phyloP scores from a whole-genome alignment of 2,329 filamentous ascomycete genomes.

The Ophiostoma himal-ulmi region DNA sequence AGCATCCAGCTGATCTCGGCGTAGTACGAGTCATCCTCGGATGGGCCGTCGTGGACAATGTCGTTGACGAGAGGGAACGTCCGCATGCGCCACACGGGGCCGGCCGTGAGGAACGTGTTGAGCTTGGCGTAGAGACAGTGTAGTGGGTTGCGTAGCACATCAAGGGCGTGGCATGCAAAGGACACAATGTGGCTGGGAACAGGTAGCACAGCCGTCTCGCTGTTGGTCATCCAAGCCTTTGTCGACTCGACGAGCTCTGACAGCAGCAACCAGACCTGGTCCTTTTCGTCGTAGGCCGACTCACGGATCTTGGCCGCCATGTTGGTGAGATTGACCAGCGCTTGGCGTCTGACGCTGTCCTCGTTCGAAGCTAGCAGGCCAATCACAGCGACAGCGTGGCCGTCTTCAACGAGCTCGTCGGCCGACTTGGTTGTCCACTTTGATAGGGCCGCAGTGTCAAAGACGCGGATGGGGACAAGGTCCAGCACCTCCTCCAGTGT shows the following conservation, averaged over 20 bases:
- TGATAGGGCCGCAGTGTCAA: constrained; percentile 48
- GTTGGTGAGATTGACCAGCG: constrained; percentile 62
- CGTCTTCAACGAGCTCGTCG: constrained; percentile 73
- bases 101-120: constrained; percentile 74
- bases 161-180: constrained; percentile 65
- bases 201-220: constrained; percentile 34
- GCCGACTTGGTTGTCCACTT: constrained; percentile 72
- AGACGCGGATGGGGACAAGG: constrained; percentile 40
- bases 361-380: constrained; percentile 71
- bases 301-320: constrained; percentile 57
- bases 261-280: constrained; percentile 72
- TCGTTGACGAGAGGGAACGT: constrained; percentile 66
- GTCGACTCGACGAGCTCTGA: constrained; percentile 75
- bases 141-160: constrained; percentile 67
- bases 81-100: constrained; percentile 64
- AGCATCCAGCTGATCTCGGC: constrained; percentile 71
- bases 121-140: constrained; percentile 81
- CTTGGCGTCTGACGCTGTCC: constrained; percentile 71
- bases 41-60: constrained; percentile 59
- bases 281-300: constrained; percentile 67
- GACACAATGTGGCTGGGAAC: constrained; percentile 69
- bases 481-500: constrained; percentile 50
- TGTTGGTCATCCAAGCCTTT: constrained; percentile 43
- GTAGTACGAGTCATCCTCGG: constrained; percentile 66
- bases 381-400: constrained; percentile 63